Percentiles rank a stretch among this genome's conserved stretches.
These are phyloP conservation scores for Fusarium heterosporum DNA, from an alignment of 2,329 filamentous ascomycete genomes.

Conservation along the genomic window DNA sequence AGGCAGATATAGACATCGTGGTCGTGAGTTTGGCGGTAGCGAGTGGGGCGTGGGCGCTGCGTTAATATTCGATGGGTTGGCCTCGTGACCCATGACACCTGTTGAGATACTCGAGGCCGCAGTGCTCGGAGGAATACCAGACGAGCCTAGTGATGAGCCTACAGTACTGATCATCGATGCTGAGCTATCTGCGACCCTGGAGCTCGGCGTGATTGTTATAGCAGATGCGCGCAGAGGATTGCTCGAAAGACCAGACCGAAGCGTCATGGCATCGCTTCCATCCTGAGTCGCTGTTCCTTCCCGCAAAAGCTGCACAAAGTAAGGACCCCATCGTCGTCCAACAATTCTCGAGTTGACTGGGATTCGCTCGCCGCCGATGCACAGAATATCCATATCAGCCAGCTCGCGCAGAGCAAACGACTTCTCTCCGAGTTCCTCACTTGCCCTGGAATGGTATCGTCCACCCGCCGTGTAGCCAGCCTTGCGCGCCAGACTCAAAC, in stretches of 20 bases:
- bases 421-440: slow-evolving; percentile 86
- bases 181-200: slow-evolving; percentile 62
- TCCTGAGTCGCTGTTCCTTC: slow-evolving; percentile 81
- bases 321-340: slow-evolving; percentile 90
- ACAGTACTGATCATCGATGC: slow-evolving; percentile 61
- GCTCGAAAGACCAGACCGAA: slow-evolving; percentile 72
- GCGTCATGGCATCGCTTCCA: slow-evolving; percentile 78
- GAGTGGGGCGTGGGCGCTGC: slow-evolving; percentile 67
- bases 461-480: slow-evolving; percentile 78
- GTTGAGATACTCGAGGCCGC: slow-evolving; percentile 59
- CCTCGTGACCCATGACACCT: slow-evolving; percentile 52
- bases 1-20: slow-evolving; percentile 89
- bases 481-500: slow-evolving; percentile 68
- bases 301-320: slow-evolving; percentile 90
- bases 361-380: slow-evolving; percentile 89
- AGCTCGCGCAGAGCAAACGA: slow-evolving; percentile 85
- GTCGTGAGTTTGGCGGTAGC: slow-evolving; percentile 73
- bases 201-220: slow-evolving; percentile 83
- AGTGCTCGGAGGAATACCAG: slow-evolving; percentile 56
- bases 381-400: slow-evolving; percentile 96
- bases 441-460: slow-evolving; percentile 78
- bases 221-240: slow-evolving; percentile 79
- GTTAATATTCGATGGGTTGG: slow-evolving; percentile 59
- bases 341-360: slow-evolving; percentile 93
- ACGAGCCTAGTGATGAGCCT: slow-evolving; percentile 55